Evolutionary conservation across 169 alveolate genomes (phyloP).

Genomic region (Eimeria maxima): DNA sequence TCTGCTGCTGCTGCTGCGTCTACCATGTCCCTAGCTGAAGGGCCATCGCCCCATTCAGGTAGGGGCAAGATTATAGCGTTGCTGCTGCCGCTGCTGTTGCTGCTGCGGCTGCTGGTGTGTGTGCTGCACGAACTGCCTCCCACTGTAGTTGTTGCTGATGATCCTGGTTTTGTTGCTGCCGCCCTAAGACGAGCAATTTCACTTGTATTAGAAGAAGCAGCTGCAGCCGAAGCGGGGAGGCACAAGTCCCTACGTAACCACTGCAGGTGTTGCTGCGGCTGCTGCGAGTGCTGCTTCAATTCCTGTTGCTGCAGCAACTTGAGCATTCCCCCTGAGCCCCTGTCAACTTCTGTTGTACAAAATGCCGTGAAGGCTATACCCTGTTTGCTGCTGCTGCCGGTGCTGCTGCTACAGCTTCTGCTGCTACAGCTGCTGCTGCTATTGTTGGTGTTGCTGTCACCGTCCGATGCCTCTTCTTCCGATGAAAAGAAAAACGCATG

Average conservation of each 20-base stretch:
- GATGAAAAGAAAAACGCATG: constrained; percentile 26
- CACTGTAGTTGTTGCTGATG: constrained; percentile 12
- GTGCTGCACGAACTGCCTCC: neutral
- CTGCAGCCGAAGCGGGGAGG: neutral
- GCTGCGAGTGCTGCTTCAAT: neutral
- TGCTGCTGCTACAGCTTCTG: constrained; percentile 32
- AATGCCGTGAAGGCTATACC: neutral
- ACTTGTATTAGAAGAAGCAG: neutral
- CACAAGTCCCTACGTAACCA: neutral
- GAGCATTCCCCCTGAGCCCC: no score
- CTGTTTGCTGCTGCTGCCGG: constrained; percentile 20
- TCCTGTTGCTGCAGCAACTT: constrained; percentile 3
- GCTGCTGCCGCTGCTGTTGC: constrained; percentile 40
- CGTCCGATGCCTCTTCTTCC: constrained; percentile 6
- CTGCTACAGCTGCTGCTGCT: constrained; percentile 39
- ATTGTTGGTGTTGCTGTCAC: neutral
- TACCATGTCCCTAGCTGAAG: neutral
- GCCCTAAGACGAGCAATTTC: neutral
- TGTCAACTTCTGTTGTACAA: neutral
- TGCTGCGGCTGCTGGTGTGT: constrained; percentile 32
- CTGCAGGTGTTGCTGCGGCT: neutral
- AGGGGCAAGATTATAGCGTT: constrained; percentile 4
- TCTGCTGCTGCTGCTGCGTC: constrained; percentile 26
- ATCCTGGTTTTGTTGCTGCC: neutral
- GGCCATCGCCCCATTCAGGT: neutral